Evolutionary conservation across 2,329 filamentous ascomycete species (phyloP), one percentile per base, ranked within the genome.

Genomic region (Sclerotinia trifoliorum): DNA sequence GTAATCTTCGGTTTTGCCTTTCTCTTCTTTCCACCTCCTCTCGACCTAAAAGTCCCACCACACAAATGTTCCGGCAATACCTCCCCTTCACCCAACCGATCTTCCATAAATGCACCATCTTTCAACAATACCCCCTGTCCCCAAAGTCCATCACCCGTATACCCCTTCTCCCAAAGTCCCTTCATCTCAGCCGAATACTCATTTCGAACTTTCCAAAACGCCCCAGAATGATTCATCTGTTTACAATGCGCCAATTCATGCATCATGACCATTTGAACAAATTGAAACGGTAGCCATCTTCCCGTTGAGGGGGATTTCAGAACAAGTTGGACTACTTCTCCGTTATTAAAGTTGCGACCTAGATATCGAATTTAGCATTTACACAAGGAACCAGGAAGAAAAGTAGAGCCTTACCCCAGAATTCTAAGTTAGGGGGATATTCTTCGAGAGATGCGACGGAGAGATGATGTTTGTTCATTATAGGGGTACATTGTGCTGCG

Each of bases 251-350:
- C 92, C 42, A 96, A 82, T 75, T 83, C 83, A 77, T 96, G 93
- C 87, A 96, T 94, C 93, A 96, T 96, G 72, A 96, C 92, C 91
- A 95, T 94, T 79, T 95, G 91, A 21, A 96, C 91, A 75, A 93
- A 93, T 70, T 87, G 83, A 76, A 95, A 93, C 0, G 91, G 90
- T 29, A 96, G 81, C 93, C 93, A 96, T 69, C 81, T 84, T 35
- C 86, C 86, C 0, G 84, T 85, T 5, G 80, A 81, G 0, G 83
- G 84, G 0, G 90, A 87, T 73, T 89, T 90, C 35, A 96, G 84
- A 1, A 96, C 93, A 1, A 96, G 84, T 79, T 96, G 92, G 63
- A 96, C 87, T 48, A 94, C 89, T 77, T 96, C 93, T 46, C 93
- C 93, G 10, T 90, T 90, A 73, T 96, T 96, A 83, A 96, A 96